phyloP scores from a whole-genome alignment of 768 basidiomycete genomes.

The Mycena alexandri region DNA sequence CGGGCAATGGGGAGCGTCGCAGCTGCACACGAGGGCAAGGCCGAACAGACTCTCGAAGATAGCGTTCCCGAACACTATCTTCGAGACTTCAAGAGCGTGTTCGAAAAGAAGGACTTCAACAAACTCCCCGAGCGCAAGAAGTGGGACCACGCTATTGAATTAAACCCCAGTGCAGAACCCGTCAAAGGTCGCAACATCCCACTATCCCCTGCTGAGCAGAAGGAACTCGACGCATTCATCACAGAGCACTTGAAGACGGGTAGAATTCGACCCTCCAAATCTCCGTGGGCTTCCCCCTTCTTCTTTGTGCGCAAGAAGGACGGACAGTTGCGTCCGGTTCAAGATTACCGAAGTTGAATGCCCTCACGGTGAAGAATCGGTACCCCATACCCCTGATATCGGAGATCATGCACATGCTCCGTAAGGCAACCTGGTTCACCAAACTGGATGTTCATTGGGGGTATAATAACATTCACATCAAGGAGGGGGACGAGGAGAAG shows the following conservation, averaged over 20 bases:
- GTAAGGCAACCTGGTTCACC: conserved; percentile 2
- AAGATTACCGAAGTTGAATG: conserved; percentile 3
- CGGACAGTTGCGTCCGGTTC: not conserved
- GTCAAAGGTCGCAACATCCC: not conserved
- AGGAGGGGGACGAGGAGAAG: conserved; percentile 5
- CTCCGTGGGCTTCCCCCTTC: no score
- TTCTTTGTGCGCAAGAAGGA: not conserved
- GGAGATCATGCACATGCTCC: no score
- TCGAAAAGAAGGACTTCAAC: not conserved
- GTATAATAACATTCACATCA: not conserved
- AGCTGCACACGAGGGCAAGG: no score
- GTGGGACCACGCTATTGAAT: no score
- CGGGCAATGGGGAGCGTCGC: no score
- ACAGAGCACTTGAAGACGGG: not conserved
- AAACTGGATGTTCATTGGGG: not conserved
- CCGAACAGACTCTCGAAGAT: no score
- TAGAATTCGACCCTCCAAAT: no score
- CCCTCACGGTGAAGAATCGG: no score
- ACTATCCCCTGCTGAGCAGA: not conserved
- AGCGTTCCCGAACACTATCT: not conserved
- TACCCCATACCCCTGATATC: not conserved
- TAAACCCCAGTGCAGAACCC: not conserved
- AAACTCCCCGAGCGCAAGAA: not conserved
- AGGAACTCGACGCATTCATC: not conserved
- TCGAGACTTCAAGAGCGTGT: not conserved